Evolutionary conservation across 495 filamentous ascomycete species (phyloP), one percentile per base, ranked within the genome.

Genomic region (Podospora conica): DNA sequence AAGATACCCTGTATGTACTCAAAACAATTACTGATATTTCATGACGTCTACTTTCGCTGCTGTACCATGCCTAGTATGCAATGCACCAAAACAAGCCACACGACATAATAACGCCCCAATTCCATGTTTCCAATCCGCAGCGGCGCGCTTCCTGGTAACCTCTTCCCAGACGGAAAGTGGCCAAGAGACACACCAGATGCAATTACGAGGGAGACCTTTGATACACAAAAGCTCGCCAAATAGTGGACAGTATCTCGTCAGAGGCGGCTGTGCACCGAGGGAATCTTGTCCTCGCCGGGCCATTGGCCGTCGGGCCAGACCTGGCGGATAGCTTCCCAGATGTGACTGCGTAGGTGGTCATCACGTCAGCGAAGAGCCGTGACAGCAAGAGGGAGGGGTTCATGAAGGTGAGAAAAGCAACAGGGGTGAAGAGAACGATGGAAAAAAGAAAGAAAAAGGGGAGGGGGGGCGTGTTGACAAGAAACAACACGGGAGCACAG

Each of bases 291-390:
- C 72, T 91, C 88, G 53, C 87, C 85, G 9, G 88, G 90, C 90
- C 90, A 95, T 70, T 89, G 85, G 9, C 85, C 85, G 69, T 93
- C 89, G 0, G 92, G 92, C 92, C 92, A 96, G 62, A 96, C 86
- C 58, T 86, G 81, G 60, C 86, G 83, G 71, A 96, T 87, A 23
- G 90, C 92, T 74, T 96, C 91, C 91, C 91, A 95, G 67, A 96
- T 93, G 75, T 95, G 88, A 69, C 89, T 91, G 66, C 27, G 55
- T 12, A 33, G 23, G 54, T 33, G 53, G 27, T 20, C 9, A 55
- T 31, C 60, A 55, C 27, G 20, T n/a, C 57, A 10, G 40, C 58
- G 55, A 60, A 33, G 64, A 40, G 10, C 62, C n/a, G 40, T n/a
- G 18, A n/a, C 9, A 18, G 40, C 40, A 2, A 8, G 40, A 48